Percentiles rank a stretch among this genome's conserved stretches.
Conservation (phyloP, 352 stramenopile genomes). For the Phytophthora foliorum region DNA sequence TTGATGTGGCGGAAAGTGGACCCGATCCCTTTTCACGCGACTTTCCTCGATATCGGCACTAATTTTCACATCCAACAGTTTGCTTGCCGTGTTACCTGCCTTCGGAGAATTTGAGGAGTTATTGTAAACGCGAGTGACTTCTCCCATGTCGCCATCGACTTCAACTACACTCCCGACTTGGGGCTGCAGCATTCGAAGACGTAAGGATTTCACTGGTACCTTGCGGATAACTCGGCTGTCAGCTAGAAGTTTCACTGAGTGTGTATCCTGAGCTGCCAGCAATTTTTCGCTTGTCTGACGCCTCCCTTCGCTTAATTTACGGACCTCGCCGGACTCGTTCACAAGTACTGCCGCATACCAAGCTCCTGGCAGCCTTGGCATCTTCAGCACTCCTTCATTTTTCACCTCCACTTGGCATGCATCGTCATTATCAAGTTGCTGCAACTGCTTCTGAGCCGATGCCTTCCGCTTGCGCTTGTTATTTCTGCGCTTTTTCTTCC, state of each 20-base stretch:
- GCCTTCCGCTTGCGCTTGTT: constrained; percentile 71
- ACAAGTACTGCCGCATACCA: constrained; percentile 72
- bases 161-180: constrained; percentile 82
- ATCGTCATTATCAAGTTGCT: constrained; percentile 24
- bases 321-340: constrained; percentile 21
- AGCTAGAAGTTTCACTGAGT: constrained; percentile 58
- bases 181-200: constrained; percentile 42
- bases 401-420: constrained; percentile 62
- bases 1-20: constrained; percentile 54
- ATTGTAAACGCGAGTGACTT: constrained; percentile 63
- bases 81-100: constrained; percentile 14
- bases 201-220: constrained; percentile 54
- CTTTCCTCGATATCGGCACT: constrained; percentile 61
- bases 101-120: constrained; percentile 6
- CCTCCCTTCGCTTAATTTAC: constrained; percentile 18
- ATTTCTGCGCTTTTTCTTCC: constrained; percentile 71
- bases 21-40: constrained; percentile 60
- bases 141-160: constrained; percentile 67
- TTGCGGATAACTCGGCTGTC: constrained; percentile 54
- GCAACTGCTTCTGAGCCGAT: constrained; percentile 24
- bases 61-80: constrained; percentile 62
- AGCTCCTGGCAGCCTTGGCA: constrained; percentile 55
- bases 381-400: constrained; percentile 44
- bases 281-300: constrained; percentile 29
- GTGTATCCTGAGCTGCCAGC: constrained; percentile 24